Evolutionary conservation across 2,329 filamentous ascomycete species (phyloP).

Genomic region (Botrytis byssoidea): DNA sequence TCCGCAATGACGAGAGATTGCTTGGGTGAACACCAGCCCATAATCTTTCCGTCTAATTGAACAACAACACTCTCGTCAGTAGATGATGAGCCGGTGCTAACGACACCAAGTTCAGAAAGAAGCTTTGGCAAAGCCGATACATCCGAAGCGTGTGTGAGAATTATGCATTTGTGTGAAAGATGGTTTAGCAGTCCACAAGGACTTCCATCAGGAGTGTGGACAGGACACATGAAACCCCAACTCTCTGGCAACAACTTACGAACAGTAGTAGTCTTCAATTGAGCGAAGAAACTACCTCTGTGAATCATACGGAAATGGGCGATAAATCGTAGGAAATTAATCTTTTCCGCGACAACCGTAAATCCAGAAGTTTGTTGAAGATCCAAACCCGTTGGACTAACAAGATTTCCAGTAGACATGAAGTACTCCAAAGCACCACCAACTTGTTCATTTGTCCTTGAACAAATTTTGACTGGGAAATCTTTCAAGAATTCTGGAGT

Average conservation of each 20-base stretch:
- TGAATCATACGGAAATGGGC: constrained; percentile 99
- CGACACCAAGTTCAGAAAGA: constrained; percentile 76
- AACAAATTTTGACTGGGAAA: constrained; percentile 75
- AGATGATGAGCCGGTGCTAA: constrained; percentile 71
- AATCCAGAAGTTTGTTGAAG: constrained; percentile 93
- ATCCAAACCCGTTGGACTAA: constrained; percentile 88
- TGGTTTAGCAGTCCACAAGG: constrained; percentile 95
- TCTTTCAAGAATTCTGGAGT: constrained; percentile 76
- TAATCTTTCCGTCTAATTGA: constrained; percentile 83
- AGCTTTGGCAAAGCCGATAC: constrained; percentile 71
- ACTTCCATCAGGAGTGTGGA: constrained; percentile 94
- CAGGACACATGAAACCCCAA: constrained; percentile 96
- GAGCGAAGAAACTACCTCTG: constrained; percentile 97
- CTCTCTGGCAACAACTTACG: constrained; percentile 93
- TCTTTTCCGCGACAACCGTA: constrained; percentile 95
- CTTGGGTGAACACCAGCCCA: constrained; percentile 86
- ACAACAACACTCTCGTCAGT: constrained; percentile 83
- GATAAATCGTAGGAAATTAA: constrained; percentile 98
- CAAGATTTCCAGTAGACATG: constrained; percentile 89
- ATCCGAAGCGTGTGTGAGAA: constrained; percentile 74
- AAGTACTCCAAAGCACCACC: constrained; percentile 91
- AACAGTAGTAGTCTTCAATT: constrained; percentile 95
- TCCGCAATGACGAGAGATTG: constrained; percentile 81
- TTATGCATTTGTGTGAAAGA: constrained; percentile 89
- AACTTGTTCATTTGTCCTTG: constrained; percentile 82